These are phyloP conservation scores for Thelonectria blattea DNA, from an alignment of 2,329 filamentous ascomycete species.

Conservation along the genomic window DNA sequence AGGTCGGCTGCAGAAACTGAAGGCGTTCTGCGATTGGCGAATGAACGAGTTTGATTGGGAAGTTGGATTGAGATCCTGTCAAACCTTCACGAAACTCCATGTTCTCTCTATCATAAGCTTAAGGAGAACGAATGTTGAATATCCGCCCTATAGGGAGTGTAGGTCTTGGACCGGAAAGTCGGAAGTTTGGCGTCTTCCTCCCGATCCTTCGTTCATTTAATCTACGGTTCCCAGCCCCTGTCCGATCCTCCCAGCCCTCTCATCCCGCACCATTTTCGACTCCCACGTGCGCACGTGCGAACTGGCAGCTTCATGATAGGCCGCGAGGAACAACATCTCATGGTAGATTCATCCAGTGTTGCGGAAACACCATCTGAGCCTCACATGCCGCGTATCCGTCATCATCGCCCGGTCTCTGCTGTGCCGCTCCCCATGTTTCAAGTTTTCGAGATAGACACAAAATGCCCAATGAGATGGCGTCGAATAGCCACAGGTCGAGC, in stretches of 20 bases:
- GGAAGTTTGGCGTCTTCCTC: background rate
- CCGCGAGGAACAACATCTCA: background rate
- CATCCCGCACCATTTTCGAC: background rate
- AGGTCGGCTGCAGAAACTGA: no score
- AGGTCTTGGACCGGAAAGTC: background rate
- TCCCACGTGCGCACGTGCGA: background rate
- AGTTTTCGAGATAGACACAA: background rate
- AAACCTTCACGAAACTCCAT: background rate
- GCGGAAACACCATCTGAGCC: background rate
- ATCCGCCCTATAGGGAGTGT: background rate
- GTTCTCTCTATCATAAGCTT: background rate
- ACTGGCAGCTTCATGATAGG: background rate
- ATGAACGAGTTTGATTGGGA: background rate
- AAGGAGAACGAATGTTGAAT: background rate
- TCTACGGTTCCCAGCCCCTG: background rate
- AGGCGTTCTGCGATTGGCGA: background rate
- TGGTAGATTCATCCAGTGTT: background rate
- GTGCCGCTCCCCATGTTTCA: background rate
- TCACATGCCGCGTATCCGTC: background rate
- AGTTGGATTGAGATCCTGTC: background rate
- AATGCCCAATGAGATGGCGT: background rate
- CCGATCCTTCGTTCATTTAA: background rate
- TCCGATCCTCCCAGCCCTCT: background rate
- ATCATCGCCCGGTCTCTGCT: background rate
- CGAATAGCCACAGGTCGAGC: background rate